Conservation (phyloP, 352 stramenopile species). For the Phytophthora macrochlamydospora region DNA sequence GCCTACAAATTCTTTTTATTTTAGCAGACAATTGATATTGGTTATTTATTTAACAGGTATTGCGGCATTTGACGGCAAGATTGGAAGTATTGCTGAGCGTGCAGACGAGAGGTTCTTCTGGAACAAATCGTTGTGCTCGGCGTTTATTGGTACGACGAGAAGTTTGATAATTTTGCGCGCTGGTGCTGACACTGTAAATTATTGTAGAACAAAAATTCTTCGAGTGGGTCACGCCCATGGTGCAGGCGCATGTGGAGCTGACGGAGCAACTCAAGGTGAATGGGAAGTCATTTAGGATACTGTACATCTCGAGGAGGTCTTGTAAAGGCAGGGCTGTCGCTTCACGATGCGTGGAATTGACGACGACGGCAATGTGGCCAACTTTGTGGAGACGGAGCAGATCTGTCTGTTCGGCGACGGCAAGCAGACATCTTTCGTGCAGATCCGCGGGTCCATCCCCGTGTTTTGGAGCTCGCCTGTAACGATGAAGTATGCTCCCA, state of each 20-base stretch:
- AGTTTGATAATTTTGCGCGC: not conserved
- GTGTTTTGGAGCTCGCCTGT: constrained; percentile 91
- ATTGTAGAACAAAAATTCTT: constrained; percentile 74
- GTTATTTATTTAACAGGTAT: constrained; percentile 42
- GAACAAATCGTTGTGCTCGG: constrained; percentile 83
- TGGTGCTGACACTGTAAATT: not conserved
- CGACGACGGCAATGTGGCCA: constrained; percentile 90
- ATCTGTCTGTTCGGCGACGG: constrained; percentile 80
- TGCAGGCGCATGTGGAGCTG: constrained; percentile 68
- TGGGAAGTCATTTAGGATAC: constrained; percentile 61
- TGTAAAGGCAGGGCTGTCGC: constrained; percentile 87
- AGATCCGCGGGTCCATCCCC: constrained; percentile 95
- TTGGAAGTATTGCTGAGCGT: constrained; percentile 62
- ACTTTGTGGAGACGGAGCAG: constrained; percentile 97
- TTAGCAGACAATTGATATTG: not conserved
- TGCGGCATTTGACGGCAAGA: constrained; percentile 52
- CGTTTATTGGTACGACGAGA: constrained; percentile 56
- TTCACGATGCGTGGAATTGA: constrained; percentile 95
- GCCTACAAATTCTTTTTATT: not conserved
- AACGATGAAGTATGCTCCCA: constrained; percentile 94
- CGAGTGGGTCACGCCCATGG: constrained; percentile 81
- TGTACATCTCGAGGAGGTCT: constrained; percentile 78
- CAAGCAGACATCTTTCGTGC: constrained; percentile 63
- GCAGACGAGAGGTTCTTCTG: constrained; percentile 93
- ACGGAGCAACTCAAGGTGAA: constrained; percentile 53